Base-by-base conservation (phyloP, 371 early-diverging fungal species). In the Ordospora colligata region DNA sequence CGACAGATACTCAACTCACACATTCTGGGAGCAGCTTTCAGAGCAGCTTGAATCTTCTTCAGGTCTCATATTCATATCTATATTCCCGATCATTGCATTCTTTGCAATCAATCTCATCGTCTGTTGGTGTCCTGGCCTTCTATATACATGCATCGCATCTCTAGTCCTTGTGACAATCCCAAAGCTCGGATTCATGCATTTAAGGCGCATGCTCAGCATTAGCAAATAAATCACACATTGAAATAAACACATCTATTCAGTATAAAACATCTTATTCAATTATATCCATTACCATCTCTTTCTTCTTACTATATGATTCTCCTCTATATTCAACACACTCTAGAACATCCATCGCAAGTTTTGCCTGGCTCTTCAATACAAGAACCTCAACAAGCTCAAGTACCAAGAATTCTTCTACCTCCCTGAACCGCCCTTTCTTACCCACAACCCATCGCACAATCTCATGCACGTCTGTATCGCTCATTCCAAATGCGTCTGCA, bases 11-110 rank as follows among this genome's bases (percentile, higher is more conserved):
- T 67, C 69, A 17, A 74, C 70, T 12, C 72, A 73, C 42, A 84
- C 86, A 23, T 83, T 85, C 67, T 85, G 86, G 86, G 86, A 85
- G 67, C 86, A 85, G 67, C 63, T 85, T 58, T 67, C 73, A 44
- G 83, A 82, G 51, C 86, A 85, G 52, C 64, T 83, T 12, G 78
- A 75, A 37, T 69, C 70, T 19, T 62, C 80, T 10, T 52, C 76
- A n/a, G 72, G 75, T 9, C 66, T 83, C 32, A 78, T 72, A 37
- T 85, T 85, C 73, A 74, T 83, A 43, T 54, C 82, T 25, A 22
- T 83, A 0, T 84, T 79, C 63, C 86, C 86, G 0, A 52, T 81
- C 27, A 43, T 84, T 5, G 64, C 83, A 32, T 85, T 85, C 65
- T 65, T 82, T 4, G 49, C 79, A 21, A 73, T 75, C 0, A 79